Evolutionary conservation across 2,329 filamentous ascomycete genomes (phyloP), one percentile per base, ranked within the genome.

Genomic region (Davidsoniella eucalypti): DNA sequence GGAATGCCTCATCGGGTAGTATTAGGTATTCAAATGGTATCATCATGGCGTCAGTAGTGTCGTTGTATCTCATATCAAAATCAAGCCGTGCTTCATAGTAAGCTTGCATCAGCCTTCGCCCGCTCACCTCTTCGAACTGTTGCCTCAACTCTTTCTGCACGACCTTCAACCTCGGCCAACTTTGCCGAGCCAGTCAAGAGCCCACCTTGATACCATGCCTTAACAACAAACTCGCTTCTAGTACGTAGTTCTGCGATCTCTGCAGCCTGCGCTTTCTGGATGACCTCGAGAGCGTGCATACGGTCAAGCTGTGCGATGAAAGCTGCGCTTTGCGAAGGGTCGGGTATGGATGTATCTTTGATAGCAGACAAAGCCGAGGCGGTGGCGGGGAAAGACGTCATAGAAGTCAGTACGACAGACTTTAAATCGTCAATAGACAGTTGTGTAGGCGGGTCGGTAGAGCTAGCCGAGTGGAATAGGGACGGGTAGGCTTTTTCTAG

Each of bases 121-220:
- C 68, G 72, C 63, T 87, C 84, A 47, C 69, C 69, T 58, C 82
- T 73, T 60, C 77, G 71, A 2, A 90, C 69, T 7, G 69, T 68
- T 50, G 76, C 72, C 65, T 92, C 85, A 6, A 78, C 73, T 54
- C 70, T 68, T 62, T 76, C 74, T 10, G 88, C 63, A 46, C 82
- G 70, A 33, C 75, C 71, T 64, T 93, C 83, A 60, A 82, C 78
- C 47, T 82, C 77, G 18, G 81, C 82, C 67, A 87, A 80, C 52
- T 75, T 73, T 56, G 78, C 75, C 0, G 81, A 81, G 56, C 76
- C 77, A 9, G 73, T 72, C 44, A 94, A 67, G 41, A 92, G 70
- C 3, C 78, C 76, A 21, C 76, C 67, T 61, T 87, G 80, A 63
- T 90, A 87, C 82, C 86, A 93, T 36, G 69, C 64, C 56, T 80